Evolutionary conservation across 495 filamentous ascomycete species (phyloP).

Genomic region (Aspergillus sclerotiicarbonarius): DNA sequence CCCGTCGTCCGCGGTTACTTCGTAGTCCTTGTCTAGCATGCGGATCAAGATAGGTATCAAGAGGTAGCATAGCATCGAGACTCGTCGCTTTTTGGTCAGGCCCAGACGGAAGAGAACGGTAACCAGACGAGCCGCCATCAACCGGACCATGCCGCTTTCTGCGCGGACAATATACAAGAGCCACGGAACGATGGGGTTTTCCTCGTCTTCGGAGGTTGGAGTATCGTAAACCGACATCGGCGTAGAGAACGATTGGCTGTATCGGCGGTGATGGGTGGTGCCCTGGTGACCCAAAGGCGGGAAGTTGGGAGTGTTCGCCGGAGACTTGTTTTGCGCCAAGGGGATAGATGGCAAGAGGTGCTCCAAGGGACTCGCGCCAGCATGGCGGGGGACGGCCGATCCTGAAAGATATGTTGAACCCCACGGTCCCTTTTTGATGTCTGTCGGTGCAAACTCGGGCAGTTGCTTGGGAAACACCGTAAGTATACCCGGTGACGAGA

Average conservation of each 20-base stretch:
- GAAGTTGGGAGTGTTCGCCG: slow-evolving; percentile 45
- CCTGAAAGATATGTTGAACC: slow-evolving; percentile 44
- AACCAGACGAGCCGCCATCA: slow-evolving; percentile 79
- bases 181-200: slow-evolving; percentile 80
- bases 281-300: slow-evolving; percentile 55
- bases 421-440: slow-evolving; percentile 50
- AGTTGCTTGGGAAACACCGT: slow-evolving; percentile 63
- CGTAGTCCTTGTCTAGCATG: slow-evolving; percentile 62
- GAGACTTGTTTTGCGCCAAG: slow-evolving; percentile 29
- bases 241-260: slow-evolving; percentile 40
- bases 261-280: slow-evolving; percentile 34
- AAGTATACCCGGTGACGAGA: slow-evolving; percentile 73
- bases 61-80: slow-evolving; percentile 61
- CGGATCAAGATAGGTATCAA: slow-evolving; percentile 70
- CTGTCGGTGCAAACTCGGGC: slow-evolving; percentile 39
- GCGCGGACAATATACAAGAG: slow-evolving; percentile 69
- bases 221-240: slow-evolving; percentile 36
- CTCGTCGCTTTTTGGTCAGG: slow-evolving; percentile 60
- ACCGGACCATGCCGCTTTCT: slow-evolving; percentile 58
- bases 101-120: slow-evolving; percentile 71
- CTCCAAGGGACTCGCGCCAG: slow-evolving; percentile 54
- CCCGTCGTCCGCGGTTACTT: slow-evolving; percentile 38
- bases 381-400: slow-evolving; percentile 42
- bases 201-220: slow-evolving; percentile 58
- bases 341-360: slow-evolving; percentile 56